Evolutionary conservation across 1,139 yeast genomes (phyloP).

Genomic region (Pichia sorboxylosa): DNA sequence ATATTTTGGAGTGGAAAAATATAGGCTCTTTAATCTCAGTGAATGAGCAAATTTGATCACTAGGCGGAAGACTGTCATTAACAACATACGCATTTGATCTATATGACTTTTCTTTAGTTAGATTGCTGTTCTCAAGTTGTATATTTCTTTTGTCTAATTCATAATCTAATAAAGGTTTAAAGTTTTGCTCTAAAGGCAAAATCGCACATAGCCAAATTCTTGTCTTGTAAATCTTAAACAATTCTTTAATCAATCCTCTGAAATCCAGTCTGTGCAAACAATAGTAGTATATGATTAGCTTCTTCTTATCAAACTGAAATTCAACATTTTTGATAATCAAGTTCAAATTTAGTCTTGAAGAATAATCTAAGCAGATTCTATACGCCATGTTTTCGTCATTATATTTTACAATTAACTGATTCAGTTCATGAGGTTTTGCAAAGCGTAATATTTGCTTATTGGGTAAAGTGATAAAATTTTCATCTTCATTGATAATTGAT

Average conservation of each 20-base stretch:
- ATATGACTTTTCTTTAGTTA: constrained; percentile 8
- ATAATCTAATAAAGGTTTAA: constrained; percentile 21
- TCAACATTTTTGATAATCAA: constrained; percentile 49
- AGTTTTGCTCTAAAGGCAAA: constrained; percentile 26
- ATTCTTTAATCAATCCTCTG: constrained; percentile 79
- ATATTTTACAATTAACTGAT: constrained; percentile 48
- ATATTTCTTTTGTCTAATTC: constrained; percentile 19
- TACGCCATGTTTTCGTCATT: constrained; percentile 71
- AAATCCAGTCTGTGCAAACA: constrained; percentile 81
- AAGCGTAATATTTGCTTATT: constrained; percentile 63
- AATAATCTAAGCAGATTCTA: constrained; percentile 47
- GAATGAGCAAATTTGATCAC: constrained; percentile 19
- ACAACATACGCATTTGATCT: constrained; percentile 20
- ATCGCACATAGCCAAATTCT: constrained; percentile 97
- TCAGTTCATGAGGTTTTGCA: constrained; percentile 54
- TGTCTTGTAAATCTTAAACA: constrained; percentile 88
- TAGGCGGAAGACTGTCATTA: constrained; percentile 19
- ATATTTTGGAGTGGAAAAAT: constrained; percentile 24
- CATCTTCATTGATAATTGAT: constrained; percentile 26
- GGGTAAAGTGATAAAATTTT: constrained; percentile 25
- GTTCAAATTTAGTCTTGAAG: constrained; percentile 24
- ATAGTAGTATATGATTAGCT: constrained; percentile 82
- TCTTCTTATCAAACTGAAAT: constrained; percentile 90
- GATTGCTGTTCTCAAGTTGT: constrained; percentile 3
- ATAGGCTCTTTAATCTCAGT: constrained; percentile 20